Percentiles rank a stretch among this genome's conserved stretches.
These are phyloP conservation scores for Saccharomycopsis phalli DNA, from an alignment of 1,139 yeast species.

Conservation along the genomic window DNA sequence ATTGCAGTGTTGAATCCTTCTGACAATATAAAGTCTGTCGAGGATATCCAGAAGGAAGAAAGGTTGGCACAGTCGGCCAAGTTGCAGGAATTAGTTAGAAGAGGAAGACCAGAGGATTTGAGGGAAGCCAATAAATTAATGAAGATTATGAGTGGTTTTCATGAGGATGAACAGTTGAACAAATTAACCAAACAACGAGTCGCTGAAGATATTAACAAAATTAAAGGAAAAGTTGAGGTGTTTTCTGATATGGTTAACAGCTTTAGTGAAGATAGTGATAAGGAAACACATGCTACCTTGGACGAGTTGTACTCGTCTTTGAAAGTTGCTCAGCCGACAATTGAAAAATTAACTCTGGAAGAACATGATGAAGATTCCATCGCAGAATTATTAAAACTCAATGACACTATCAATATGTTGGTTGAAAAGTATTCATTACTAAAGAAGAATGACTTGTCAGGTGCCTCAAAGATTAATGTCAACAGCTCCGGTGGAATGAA, in stretches of 20 bases:
- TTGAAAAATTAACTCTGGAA: conserved; percentile 63
- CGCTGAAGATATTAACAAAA: conserved; percentile 74
- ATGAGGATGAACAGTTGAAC: conserved; percentile 55
- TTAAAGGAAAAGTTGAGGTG: conserved; percentile 82
- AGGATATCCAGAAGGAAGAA: conserved; percentile 88
- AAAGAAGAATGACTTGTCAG: conserved; percentile 53
- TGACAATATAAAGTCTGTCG: conserved; percentile 79
- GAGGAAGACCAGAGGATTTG: conserved; percentile 93
- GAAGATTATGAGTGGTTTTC: conserved; percentile 98
- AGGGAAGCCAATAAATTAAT: conserved; percentile 93
- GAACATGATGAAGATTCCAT: conserved; percentile 68
- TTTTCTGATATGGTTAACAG: conserved; percentile 74
- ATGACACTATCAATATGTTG: conserved; percentile 68
- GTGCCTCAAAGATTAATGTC: conserved; percentile 51
- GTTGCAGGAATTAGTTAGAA: conserved; percentile 85
- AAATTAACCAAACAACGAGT: conserved; percentile 69
- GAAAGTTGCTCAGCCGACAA: conserved; percentile 79
- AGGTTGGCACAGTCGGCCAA: conserved; percentile 90
- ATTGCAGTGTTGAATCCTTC: conserved; percentile 92
- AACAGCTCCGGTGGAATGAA: conserved; percentile 39
- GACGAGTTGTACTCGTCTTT: conserved; percentile 71
- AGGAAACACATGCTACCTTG: conserved; percentile 58
- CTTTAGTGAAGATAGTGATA: conserved; percentile 28
- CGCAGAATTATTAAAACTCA: conserved; percentile 54
- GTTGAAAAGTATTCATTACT: conserved; percentile 59